Evolutionary conservation across 257 asterid genomes (phyloP), one percentile per base, ranked within the genome.

Genomic region (Rhazya stricta): DNA sequence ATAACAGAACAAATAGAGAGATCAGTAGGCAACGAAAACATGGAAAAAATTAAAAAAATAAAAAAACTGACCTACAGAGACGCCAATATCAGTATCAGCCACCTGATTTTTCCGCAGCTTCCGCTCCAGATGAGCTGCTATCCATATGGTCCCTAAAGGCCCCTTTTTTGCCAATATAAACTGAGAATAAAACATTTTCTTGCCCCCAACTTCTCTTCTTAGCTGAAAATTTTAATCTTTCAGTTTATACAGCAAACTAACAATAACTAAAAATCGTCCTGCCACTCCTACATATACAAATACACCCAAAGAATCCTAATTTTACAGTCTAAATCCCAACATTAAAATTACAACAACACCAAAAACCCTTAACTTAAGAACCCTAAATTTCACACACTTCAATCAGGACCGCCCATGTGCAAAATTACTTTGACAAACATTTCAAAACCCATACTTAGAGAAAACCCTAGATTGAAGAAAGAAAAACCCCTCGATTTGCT

Each of bases 131-230:
- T 94, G 99, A 3, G 99, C 99, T 15, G 99, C 99, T 61, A 94
- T 94, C 99, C 99, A 94, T 76, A 94, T 92, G 50, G 99, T 94
- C 67, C 99, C 99, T 27, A 94, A 65, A 32, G 99, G 99, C 69
- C 99, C 99, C 94, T 94, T 94, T 77, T 94, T 94, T 0, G 99
- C 99, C 85, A 94, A 84, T 84, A 94, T 94, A 76, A 94, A 94
- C 80, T 94, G 99, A 1, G 99, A 94, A 82, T 92, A 94, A 71
- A 94, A 94, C 99, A 94, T 94, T 42, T 86, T 85, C 69, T 23
- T 51, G 37, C 69, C 72, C 58, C 56, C 68, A 57, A 56, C 67
- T 78, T 53, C 43, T 56, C 45, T 42, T 54, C 45, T 11, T 23
- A 29, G 57, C 43, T 16, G 19, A n/a, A 37, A 11, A 39, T 15